Conservation (phyloP, 2,329 filamentous ascomycete genomes). For the Hymenoscyphus salicellus region DNA sequence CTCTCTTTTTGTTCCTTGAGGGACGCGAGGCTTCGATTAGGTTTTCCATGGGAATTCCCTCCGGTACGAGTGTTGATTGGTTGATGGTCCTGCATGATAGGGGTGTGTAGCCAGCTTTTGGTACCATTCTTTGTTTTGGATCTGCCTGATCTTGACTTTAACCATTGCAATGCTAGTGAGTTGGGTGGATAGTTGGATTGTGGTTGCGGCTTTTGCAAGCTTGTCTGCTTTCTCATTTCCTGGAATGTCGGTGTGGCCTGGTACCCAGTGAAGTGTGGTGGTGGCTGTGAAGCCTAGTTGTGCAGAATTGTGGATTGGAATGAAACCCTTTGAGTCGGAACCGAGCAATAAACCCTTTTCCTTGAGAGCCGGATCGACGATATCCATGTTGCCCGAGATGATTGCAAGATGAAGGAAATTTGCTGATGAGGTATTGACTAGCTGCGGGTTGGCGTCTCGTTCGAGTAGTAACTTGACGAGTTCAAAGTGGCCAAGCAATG, state of each 20-base stretch:
- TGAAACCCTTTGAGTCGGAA: neutral
- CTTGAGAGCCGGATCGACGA: neutral
- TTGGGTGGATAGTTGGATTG: neutral
- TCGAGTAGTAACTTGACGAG: neutral
- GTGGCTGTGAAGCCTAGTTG: neutral
- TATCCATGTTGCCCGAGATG: neutral
- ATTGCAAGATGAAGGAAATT: neutral
- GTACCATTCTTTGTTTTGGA: neutral
- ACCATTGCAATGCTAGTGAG: neutral
- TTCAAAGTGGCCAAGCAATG: neutral
- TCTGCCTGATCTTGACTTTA: neutral
- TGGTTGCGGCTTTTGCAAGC: neutral
- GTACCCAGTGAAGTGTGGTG: neutral
- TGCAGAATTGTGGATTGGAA: neutral
- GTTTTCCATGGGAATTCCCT: neutral
- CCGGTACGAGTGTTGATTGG: neutral
- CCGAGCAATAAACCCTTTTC: neutral
- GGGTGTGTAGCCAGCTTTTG: neutral
- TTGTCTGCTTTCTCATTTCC: neutral
- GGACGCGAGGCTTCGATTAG: neutral
- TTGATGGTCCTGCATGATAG: neutral
- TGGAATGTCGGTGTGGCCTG: neutral
- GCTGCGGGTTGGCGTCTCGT: neutral
- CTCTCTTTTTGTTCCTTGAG: neutral
- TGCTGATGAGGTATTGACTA: neutral